Evolutionary conservation across 805 yeast genomes (phyloP).

Genomic region (Isabelozyma gotoi): DNA sequence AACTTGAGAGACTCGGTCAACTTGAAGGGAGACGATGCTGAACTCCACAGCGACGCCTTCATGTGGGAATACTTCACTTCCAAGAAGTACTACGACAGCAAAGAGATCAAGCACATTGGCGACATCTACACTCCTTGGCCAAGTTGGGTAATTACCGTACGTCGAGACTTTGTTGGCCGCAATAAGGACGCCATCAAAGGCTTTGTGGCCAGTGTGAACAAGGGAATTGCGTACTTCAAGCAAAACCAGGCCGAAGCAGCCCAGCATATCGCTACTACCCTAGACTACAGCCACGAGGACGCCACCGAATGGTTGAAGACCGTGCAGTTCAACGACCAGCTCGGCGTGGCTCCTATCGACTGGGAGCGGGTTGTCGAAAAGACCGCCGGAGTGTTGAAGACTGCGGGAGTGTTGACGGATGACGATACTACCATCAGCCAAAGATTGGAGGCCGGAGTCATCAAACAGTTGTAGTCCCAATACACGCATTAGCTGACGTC

Average conservation of each 20-base stretch:
- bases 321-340: slow-evolving; percentile 56
- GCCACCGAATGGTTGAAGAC: slow-evolving; percentile 81
- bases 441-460: slow-evolving; percentile 25
- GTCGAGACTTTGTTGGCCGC: slow-evolving; percentile 33
- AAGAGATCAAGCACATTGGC: slow-evolving; percentile 80
- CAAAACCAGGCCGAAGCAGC: slow-evolving; percentile 63
- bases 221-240: slow-evolving; percentile 69
- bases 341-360: slow-evolving; percentile 42
- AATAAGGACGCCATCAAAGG: slow-evolving; percentile 20
- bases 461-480: slow-evolving; percentile 5
- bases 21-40: slow-evolving; percentile 32
- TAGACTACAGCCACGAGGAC: slow-evolving; percentile 77
- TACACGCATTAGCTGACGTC: neutral
- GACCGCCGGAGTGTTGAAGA: slow-evolving; percentile 55
- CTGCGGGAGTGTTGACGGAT: slow-evolving; percentile 60
- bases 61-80: slow-evolving; percentile 97
- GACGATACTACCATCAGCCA: slow-evolving; percentile 19
- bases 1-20: slow-evolving; percentile 82
- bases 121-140: slow-evolving; percentile 97
- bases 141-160: slow-evolving; percentile 79
- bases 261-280: slow-evolving; percentile 57
- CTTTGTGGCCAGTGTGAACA: slow-evolving; percentile 56
- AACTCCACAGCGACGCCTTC: slow-evolving; percentile 69
- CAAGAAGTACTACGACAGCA: slow-evolving; percentile 75
- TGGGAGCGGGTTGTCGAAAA: slow-evolving; percentile 51